Percentiles rank a stretch among this genome's conserved stretches.
Evolutionary conservation across 805 yeast genomes (phyloP).

Genomic region (Suhomyces canberraensis): DNA sequence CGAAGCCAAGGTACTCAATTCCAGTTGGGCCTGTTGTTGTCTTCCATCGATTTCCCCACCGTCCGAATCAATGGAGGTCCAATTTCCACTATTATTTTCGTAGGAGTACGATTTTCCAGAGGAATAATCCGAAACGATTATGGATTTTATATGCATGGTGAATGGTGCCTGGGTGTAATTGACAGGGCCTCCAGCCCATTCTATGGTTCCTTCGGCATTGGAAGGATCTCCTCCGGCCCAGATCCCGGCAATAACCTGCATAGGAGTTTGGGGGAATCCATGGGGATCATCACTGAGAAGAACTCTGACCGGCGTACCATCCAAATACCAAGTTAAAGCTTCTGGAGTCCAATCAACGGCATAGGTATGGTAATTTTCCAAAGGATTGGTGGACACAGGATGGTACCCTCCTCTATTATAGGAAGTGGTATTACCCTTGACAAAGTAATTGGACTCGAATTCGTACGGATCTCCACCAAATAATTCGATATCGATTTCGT

Average conservation of each 20-base stretch:
- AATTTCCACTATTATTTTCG: conserved; percentile 25
- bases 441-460: conserved; percentile 76
- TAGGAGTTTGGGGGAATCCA: conserved; percentile 92
- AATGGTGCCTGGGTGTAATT: conserved; percentile 67
- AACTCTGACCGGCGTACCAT: conserved; percentile 67
- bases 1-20: conserved; percentile 6
- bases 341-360: conserved; percentile 81
- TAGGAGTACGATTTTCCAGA: conserved; percentile 51
- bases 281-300: conserved; percentile 47
- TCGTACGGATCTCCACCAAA: conserved; percentile 74
- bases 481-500: conserved; percentile 89
- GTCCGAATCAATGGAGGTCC: conserved; percentile 36
- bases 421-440: conserved; percentile 74
- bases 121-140: conserved; percentile 68
- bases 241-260: conserved; percentile 63
- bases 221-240: conserved; percentile 83
- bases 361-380: conserved; percentile 65
- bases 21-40: conserved; percentile 7
- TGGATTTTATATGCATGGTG: conserved; percentile 56
- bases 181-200: conserved; percentile 80
- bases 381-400: conserved; percentile 50
- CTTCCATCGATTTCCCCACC: conserved; percentile 31
- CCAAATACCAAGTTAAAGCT: conserved; percentile 64
- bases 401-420: conserved; percentile 81
- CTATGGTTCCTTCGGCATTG: conserved; percentile 65